Conservation (phyloP, 1,284 basidiomycete species). For the Exobasidium rhododendri region DNA sequence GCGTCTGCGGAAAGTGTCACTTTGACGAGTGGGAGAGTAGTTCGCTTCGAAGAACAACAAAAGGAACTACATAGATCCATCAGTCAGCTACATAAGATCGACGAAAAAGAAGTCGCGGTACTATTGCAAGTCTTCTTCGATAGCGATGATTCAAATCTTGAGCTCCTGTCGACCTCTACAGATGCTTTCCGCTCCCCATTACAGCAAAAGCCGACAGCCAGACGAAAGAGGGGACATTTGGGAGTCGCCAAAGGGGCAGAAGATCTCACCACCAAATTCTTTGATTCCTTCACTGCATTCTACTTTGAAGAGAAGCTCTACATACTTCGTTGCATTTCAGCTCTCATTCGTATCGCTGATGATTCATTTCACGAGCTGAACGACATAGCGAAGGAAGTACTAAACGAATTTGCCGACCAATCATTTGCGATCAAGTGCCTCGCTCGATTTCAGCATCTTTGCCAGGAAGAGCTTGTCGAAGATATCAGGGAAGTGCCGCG, state of each 20-base stretch:
- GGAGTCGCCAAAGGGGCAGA: background rate
- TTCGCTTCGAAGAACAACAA: background rate
- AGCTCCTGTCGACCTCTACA: conserved; percentile 17
- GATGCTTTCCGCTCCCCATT: background rate
- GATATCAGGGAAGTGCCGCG: conserved; percentile 62
- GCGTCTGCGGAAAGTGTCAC: background rate
- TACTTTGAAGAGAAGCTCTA: conserved; percentile 75
- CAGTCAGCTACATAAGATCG: conserved; percentile 63
- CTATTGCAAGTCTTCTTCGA: conserved; percentile 73
- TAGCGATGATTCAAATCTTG: conserved; percentile 66
- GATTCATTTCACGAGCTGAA: conserved; percentile 62
- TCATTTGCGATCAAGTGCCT: conserved; percentile 64
- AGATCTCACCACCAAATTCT: conserved; percentile 55
- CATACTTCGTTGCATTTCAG: conserved; percentile 59
- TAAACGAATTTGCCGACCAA: conserved; percentile 65
- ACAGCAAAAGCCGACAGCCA: background rate
- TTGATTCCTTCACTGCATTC: conserved; percentile 72
- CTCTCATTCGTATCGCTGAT: conserved; percentile 63
- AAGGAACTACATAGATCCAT: conserved; percentile 11
- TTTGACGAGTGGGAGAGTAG: background rate
- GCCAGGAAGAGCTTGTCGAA: conserved; percentile 59
- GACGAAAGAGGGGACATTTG: background rate
- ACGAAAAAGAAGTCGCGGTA: conserved; percentile 70
- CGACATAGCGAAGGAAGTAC: conserved; percentile 61
- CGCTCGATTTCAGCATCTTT: conserved; percentile 60